Evolutionary conservation across 345 rosid species (phyloP).

Genomic region (Bruguiera sexangula): DNA sequence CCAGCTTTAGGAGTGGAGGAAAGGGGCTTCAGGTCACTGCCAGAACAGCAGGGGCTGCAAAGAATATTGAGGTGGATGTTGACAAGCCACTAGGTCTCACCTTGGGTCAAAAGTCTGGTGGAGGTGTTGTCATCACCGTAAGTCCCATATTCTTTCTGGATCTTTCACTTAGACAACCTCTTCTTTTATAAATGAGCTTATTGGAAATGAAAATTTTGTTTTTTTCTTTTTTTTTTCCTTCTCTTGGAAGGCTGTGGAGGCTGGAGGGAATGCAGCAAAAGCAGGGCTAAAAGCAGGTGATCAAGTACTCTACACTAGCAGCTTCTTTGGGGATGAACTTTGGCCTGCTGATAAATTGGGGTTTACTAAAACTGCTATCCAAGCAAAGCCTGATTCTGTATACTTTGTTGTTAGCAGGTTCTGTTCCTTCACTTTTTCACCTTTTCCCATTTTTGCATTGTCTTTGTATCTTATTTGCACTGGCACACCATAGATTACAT

Average conservation of each 20-base stretch:
- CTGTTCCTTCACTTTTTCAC: no score
- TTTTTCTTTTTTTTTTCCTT: not conserved
- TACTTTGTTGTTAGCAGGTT: slow-evolving; percentile 97
- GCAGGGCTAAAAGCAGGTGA: slow-evolving; percentile 90
- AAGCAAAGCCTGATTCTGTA: slow-evolving; percentile 93
- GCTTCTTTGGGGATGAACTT: slow-evolving; percentile 98
- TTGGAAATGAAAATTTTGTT: not conserved
- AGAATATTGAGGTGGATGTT: slow-evolving; percentile 82
- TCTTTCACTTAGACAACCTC: not conserved
- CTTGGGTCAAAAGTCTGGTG: slow-evolving; percentile 81
- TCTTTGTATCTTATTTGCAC: no score
- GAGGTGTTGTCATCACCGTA: slow-evolving; percentile 90
- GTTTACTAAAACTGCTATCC: slow-evolving; percentile 94
- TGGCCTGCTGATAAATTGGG: slow-evolving; percentile 99
- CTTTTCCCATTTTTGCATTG: no score
- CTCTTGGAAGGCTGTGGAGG: slow-evolving; percentile 65
- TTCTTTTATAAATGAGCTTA: not conserved
- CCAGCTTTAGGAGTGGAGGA: slow-evolving; percentile 10
- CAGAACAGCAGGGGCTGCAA: slow-evolving; percentile 69
- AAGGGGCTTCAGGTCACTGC: slow-evolving; percentile 56
- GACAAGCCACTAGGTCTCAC: slow-evolving; percentile 96
- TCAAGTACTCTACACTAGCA: slow-evolving; percentile 93
- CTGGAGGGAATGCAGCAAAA: slow-evolving; percentile 93
- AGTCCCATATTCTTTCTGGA: slow-evolving; percentile 17
- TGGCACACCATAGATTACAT: no score